Percentiles rank a stretch among this genome's conserved stretches.
phyloP scores from a whole-genome alignment of 495 filamentous ascomycete species.

The Xylaria palmicola region DNA sequence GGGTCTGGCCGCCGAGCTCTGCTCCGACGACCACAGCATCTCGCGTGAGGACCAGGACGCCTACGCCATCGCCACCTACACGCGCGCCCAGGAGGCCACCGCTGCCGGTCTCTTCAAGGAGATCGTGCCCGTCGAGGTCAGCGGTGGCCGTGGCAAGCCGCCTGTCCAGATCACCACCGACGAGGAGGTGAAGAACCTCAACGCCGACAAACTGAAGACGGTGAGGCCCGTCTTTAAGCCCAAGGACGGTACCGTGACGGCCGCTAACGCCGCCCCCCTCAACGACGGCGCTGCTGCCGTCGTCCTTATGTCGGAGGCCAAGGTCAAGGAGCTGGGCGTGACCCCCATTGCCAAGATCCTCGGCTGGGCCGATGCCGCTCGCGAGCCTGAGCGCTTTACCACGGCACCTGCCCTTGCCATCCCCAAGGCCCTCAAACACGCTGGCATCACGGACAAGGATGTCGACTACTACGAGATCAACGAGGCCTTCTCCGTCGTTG shows the following conservation, averaged over 20 bases:
- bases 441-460: constrained; percentile 67
- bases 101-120: constrained; percentile 77
- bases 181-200: constrained; percentile 97
- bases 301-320: constrained; percentile 86
- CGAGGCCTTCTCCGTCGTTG: constrained; percentile 96
- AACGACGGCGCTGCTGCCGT: constrained; percentile 91
- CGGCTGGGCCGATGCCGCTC: constrained; percentile 93
- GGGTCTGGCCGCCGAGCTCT: constrained; percentile 91
- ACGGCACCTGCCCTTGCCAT: constrained; percentile 93
- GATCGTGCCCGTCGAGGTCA: constrained; percentile 86
- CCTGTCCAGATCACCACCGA: constrained; percentile 76
- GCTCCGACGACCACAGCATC: constrained; percentile 79
- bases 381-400: constrained; percentile 90
- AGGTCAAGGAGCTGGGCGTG: constrained; percentile 81
- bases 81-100: constrained; percentile 84
- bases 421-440: constrained; percentile 93
- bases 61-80: constrained; percentile 89
- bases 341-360: constrained; percentile 93
- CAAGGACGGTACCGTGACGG: constrained; percentile 83
- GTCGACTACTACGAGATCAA: constrained; percentile 98
- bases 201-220: constrained; percentile 81
- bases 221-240: constrained; percentile 86
- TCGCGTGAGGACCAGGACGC: constrained; percentile 82
- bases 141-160: constrained; percentile 87
- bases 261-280: constrained; percentile 94